Conservation (phyloP, 257 asterid genomes). For the Lavandula angustifolia region DNA sequence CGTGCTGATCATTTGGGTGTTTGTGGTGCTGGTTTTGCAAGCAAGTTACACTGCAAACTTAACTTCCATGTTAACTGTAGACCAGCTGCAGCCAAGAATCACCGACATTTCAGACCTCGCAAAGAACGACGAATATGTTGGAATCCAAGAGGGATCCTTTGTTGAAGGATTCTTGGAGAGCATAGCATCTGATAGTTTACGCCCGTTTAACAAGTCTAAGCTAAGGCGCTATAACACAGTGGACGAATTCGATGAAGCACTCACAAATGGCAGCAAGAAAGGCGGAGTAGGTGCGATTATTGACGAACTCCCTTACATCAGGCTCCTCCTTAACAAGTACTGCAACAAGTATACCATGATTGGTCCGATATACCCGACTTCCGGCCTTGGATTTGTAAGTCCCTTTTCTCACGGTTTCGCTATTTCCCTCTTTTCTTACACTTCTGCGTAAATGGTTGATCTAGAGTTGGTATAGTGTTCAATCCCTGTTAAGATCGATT, state of each 20-base stretch:
- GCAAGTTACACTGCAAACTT: conserved; percentile 46
- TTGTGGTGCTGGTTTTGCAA: conserved; percentile 44
- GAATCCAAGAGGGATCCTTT: conserved; percentile 41
- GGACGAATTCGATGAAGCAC: conserved; percentile 35
- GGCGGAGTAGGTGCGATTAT: conserved; percentile 40
- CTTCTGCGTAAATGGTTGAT: too few species aligned
- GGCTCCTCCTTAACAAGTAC: conserved; percentile 38
- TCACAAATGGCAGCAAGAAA: conserved; percentile 38
- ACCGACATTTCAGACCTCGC: conserved; percentile 31
- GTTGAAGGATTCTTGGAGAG: conserved; percentile 22
- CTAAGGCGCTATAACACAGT: conserved; percentile 22
- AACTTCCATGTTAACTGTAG: conserved; percentile 46
- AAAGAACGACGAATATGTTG: conserved; percentile 32
- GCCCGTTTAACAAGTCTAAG: conserved; percentile 28
- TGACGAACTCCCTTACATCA: conserved; percentile 31
- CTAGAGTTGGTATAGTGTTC: too few species aligned
- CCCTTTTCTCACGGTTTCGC: too few species aligned
- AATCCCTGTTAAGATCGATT: neutral
- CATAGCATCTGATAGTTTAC: conserved; percentile 29
- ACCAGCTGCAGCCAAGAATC: conserved; percentile 10
- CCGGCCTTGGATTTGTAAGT: conserved; percentile 38
- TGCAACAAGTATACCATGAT: conserved; percentile 39
- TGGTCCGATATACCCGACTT: conserved; percentile 27
- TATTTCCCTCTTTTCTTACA: neutral
- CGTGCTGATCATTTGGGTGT: conserved; percentile 47